Evolutionary conservation across 371 early-diverging fungal species (phyloP), one percentile per base, ranked within the genome.

Genomic region (Circinella minor): DNA sequence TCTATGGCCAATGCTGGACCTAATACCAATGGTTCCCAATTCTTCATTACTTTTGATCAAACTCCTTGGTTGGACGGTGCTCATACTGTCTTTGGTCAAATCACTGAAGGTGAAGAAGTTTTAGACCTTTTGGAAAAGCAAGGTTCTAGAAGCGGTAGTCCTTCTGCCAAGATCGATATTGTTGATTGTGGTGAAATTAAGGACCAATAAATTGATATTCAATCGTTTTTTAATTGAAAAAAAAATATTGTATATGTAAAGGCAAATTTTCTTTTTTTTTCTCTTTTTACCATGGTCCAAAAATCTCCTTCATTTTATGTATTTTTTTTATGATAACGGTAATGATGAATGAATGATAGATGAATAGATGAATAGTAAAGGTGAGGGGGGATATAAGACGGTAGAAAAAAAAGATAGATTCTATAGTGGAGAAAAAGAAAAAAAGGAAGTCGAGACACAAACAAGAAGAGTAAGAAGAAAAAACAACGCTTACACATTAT

Each of bases 1-100:
- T 95, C 96, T 46, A 99, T 99, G 99, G 99, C 99, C 63, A 99
- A 99, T 78, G 87, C 94, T 70, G 99, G 99, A 34, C 90, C 87
- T 37, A 89, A 90, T 81, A 91, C 98, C 84, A 99, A 99, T 81
- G 99, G 99, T 57, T 94, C 94, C 65, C 99, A 99, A 86, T 99
- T 99, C 92, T 98, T 98, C 83, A 94, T 96, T 74, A 91, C 92
- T 68, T 91, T 54, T 46, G 78, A 67, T 36, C 69, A 75, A 66
- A 85, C 90, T n/a, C 86, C 91, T 43, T 95, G 96, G 96, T 89
- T 98, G 71, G 93, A 99, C 77, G 94, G 94, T 67, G 92, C 92
- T 81, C 99, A 99, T 86, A 96, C 78, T 85, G 74, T 74, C 64
- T 74, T 99, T 88, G 99, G 99, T 64, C 80, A 91, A 79, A 91